Evolutionary conservation across 2,329 filamentous ascomycete species (phyloP).

Genomic region (Zymoseptoria ardabiliae): DNA sequence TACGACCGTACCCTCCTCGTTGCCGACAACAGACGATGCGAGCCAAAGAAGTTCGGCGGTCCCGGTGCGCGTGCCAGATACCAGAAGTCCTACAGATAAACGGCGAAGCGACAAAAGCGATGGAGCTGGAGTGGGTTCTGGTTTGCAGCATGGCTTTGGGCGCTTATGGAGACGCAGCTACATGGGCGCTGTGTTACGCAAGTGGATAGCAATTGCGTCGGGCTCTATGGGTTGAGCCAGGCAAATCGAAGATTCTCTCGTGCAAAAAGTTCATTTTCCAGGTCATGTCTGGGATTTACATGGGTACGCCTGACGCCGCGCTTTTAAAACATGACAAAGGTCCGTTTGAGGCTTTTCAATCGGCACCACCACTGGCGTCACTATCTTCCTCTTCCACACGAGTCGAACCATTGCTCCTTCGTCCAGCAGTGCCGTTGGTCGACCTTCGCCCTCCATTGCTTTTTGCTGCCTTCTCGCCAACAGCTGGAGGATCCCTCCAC

Average conservation of each 20-base stretch:
- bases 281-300: conserved; percentile 3
- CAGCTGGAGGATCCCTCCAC: conserved; percentile 46
- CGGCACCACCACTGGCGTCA: conserved; percentile 3
- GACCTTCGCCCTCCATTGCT: conserved; percentile 7
- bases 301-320: conserved; percentile 12
- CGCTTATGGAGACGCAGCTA: conserved; percentile 12
- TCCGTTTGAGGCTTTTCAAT: conserved; percentile 1
- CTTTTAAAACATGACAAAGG: background rate
- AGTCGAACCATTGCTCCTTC: conserved; percentile 12
- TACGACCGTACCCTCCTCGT: conserved; percentile 97
- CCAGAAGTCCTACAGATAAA: conserved; percentile 99
- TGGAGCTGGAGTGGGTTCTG: conserved; percentile 8
- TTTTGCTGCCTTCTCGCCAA: conserved; percentile 46
- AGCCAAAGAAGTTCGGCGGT: conserved; percentile 98
- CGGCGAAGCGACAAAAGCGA: conserved; percentile 8
- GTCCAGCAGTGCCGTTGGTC: conserved; percentile 12
- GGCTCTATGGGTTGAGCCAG: conserved; percentile 9
- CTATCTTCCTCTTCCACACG: conserved; percentile 14
- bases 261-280: conserved; percentile 4
- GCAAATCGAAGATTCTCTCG: conserved; percentile 10
- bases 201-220: conserved; percentile 4
- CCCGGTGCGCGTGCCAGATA: conserved; percentile 89
- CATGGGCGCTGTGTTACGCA: conserved; percentile 1
- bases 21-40: conserved; percentile 96
- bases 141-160: conserved; percentile 14